Percentiles rank a stretch among this genome's conserved stretches.
phyloP scores from a whole-genome alignment of 805 yeast species.

The Babjeviella inositovora region DNA sequence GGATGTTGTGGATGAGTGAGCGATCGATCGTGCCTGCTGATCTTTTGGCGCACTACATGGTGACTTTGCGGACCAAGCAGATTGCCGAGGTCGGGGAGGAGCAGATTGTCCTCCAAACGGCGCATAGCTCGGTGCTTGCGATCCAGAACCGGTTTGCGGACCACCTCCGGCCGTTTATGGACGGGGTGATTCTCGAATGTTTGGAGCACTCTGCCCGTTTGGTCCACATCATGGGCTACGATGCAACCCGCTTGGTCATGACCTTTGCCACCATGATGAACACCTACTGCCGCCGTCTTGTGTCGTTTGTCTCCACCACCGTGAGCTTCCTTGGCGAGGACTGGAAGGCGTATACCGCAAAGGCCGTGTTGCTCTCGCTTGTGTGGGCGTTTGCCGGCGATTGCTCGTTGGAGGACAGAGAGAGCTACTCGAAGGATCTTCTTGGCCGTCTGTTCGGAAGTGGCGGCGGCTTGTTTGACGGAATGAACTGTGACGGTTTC shows the following conservation, averaged over 20 bases:
- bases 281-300: constrained; percentile 13
- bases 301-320: constrained; percentile 6
- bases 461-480: too few species aligned
- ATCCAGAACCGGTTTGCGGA: too few species aligned
- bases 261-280: constrained; percentile 22
- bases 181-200: constrained; percentile 6
- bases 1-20: constrained; percentile 62
- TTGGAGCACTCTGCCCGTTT: constrained; percentile 9
- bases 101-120: too few species aligned
- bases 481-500: constrained; percentile 5
- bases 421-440: constrained; percentile 14
- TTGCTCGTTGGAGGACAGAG: constrained; percentile 18
- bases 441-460: constrained; percentile 4
- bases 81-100: too few species aligned
- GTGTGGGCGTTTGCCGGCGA: constrained; percentile 62
- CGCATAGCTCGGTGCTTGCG: too few species aligned
- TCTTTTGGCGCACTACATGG: too few species aligned
- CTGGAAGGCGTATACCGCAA: constrained; percentile 10
- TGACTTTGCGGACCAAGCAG: too few species aligned
- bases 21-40: constrained; percentile 7
- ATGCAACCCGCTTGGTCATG: constrained; percentile 14
- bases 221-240: constrained; percentile 36
- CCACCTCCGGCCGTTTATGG: constrained; percentile 1
- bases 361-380: constrained; percentile 18
- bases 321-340: constrained; percentile 10